Evolutionary conservation across 78 protist genomes (phyloP), one percentile per base, ranked within the genome.

Genomic region (Dictyostelium brefeldianum): DNA sequence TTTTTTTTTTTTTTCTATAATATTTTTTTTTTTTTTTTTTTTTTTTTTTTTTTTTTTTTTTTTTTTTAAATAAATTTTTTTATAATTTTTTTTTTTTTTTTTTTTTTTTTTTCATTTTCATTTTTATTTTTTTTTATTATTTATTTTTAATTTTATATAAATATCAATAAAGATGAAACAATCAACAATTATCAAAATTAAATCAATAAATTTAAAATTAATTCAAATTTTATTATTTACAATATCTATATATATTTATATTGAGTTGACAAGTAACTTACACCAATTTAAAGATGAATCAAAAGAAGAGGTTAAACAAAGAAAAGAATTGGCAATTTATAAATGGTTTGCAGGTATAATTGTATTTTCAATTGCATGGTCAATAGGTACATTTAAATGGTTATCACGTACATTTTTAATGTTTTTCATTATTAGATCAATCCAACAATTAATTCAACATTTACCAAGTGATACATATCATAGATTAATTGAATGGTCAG

Each of bases 201-300:
- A 71, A 71, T 43, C 78, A n/a, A 46, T 71, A 41, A 17, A 41
- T 41, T 81, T 81, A 5, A 81, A 81, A 81, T 18, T 81, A 9
- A 27, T 64, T 27, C 89, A 81, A 65, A 22, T 81, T 47, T 8
- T 64, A 48, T 64, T 81, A 14, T 81, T 81, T 46, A 59, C 64
- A 17, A 10, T 81, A 6, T 41, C 89, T 5, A 2, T 81, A 7
- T 43, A 29, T 7, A 57, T 81, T n/a, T 81, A 53, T 64, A n/a
- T 65, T 12, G 69, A 31, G 50, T 47, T 81, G 5, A 47, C 25
- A 17, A 27, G 53, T 43, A 71, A 43, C 31, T 27, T 11, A 20
- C 17, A n/a, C 43, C n/a, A 71, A 6, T 17, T 0, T 8, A 29
- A 20, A 5, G 48, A 71, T 9, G 50, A 71, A 29, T 41, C 4